Evolutionary conservation across 1,284 basidiomycete species (phyloP).

Genomic region (Ustilago bromivora): DNA sequence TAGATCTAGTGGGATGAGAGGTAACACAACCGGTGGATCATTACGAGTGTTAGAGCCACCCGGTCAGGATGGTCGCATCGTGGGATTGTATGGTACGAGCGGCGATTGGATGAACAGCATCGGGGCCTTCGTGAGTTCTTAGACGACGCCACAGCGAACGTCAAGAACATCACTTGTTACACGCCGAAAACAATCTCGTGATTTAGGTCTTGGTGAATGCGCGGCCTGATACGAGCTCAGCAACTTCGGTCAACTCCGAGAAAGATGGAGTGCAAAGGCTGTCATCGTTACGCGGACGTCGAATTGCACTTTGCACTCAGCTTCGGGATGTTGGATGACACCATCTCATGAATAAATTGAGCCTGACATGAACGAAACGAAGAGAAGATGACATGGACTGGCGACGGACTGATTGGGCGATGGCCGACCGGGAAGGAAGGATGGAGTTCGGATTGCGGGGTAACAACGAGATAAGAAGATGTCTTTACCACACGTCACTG

Average conservation of each 20-base stretch:
- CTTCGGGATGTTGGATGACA: neutral
- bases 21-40: conserved; percentile 35
- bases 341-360: conserved; percentile 1
- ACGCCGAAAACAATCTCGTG: neutral
- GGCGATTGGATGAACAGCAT: conserved; percentile 43
- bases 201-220: neutral
- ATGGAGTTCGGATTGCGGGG: conserved; percentile 22
- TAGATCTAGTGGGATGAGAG: conserved; percentile 33
- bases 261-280: neutral
- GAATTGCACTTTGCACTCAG: neutral
- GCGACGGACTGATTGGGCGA: neutral
- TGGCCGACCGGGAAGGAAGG: neutral
- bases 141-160: neutral
- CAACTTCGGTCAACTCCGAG: conserved; percentile 2
- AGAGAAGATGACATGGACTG: neutral
- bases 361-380: neutral
- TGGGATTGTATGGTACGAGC: conserved; percentile 37
- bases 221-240: conserved; percentile 3
- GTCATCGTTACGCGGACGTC: neutral
- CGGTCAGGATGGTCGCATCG: conserved; percentile 19
- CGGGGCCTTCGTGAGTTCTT: conserved; percentile 17
- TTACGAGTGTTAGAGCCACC: conserved; percentile 38
- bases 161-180: neutral
- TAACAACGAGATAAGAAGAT: conserved; percentile 25
- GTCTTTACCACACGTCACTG: neutral